These are phyloP conservation scores for Eimeria praecox DNA, from an alignment of 169 alveolate species.

Conservation along the genomic window DNA sequence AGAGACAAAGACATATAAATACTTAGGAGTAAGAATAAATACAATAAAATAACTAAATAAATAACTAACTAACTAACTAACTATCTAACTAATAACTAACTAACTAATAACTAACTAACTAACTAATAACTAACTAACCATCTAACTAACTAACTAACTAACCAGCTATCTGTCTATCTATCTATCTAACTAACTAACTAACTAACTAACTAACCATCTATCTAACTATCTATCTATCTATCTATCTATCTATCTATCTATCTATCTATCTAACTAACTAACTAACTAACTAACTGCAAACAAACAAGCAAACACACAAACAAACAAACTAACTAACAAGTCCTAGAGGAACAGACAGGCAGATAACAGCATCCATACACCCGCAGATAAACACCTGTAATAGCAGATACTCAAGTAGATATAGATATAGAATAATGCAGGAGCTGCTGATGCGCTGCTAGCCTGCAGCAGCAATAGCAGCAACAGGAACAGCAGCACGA, in stretches of 20 bases:
- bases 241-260: no score
- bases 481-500: background rate
- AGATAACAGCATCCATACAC: background rate
- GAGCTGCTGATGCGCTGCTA: no score
- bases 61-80: no score
- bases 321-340: background rate
- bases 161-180: background rate
- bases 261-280: background rate
- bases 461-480: background rate
- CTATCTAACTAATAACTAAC: no score
- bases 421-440: no score
- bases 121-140: background rate
- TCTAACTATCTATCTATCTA: no score
- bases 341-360: background rate
- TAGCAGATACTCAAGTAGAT: background rate
- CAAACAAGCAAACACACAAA: background rate
- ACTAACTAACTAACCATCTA: no score
- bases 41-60: background rate
- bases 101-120: no score
- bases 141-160: background rate
- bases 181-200: no score
- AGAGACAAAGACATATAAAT: background rate
- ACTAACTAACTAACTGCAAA: background rate
- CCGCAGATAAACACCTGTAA: background rate
- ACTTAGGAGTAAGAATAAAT: background rate